Evolutionary conservation across 306 rosid genomes (phyloP).

Genomic region (Hippophae tibetana): DNA sequence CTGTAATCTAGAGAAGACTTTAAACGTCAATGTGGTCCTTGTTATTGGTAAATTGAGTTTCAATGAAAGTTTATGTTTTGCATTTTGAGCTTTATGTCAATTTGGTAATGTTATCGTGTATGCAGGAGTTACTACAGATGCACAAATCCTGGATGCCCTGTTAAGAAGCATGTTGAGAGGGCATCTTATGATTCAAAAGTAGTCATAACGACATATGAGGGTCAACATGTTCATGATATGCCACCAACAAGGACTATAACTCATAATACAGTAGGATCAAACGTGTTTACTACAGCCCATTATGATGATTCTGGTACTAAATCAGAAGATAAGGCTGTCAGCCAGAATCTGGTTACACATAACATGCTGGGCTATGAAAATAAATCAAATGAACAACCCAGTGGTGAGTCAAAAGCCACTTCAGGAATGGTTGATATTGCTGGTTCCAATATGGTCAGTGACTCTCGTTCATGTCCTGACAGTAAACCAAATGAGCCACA

Average conservation of each 20-base stretch:
- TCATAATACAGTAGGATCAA: background rate
- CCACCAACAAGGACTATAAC: slow-evolving; percentile 47
- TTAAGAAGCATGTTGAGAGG: slow-evolving; percentile 82
- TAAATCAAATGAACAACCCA: slow-evolving; percentile 10
- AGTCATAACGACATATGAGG: slow-evolving; percentile 75
- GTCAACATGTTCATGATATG: slow-evolving; percentile 62
- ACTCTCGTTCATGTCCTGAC: slow-evolving; percentile 14
- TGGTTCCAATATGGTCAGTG: slow-evolving; percentile 5
- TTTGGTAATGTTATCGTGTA: slow-evolving; percentile 3
- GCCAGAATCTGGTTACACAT: background rate
- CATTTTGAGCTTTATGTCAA: too few relatives aligned
- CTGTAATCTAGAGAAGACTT: too few relatives aligned
- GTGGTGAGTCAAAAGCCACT: slow-evolving; percentile 4
- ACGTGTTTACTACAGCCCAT: slow-evolving; percentile 14
- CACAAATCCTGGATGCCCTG: slow-evolving; percentile 80
- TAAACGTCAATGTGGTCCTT: too few relatives aligned
- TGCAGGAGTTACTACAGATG: slow-evolving; percentile 90
- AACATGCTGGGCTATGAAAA: slow-evolving; percentile 4
- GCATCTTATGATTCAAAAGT: slow-evolving; percentile 57
- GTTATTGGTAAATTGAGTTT: too few relatives aligned
- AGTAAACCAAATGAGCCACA: slow-evolving; percentile 12
- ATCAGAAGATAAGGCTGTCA: slow-evolving; percentile 19
- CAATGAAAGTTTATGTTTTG: too few relatives aligned
- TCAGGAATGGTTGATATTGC: slow-evolving; percentile 8
- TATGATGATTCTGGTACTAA: slow-evolving; percentile 19